These are phyloP conservation scores for Maudiozyma saulgeensis DNA, from an alignment of 805 yeast species.

Conservation along the genomic window DNA sequence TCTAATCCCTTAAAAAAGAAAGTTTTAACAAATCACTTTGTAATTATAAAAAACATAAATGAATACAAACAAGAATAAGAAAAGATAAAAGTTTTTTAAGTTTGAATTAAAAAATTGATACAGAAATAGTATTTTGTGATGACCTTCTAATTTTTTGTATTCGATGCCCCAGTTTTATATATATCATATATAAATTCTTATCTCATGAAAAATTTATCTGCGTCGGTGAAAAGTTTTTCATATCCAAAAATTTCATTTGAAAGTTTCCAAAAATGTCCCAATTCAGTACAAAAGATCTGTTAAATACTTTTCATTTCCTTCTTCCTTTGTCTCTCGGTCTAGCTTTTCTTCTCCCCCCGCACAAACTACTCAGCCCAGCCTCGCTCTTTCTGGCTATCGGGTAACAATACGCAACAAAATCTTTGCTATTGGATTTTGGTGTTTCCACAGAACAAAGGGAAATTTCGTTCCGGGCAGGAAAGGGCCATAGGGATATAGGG, in stretches of 20 bases:
- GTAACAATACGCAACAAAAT: too few relatives aligned
- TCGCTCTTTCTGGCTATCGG: too few relatives aligned
- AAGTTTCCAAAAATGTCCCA: not conserved
- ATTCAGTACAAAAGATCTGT: not conserved
- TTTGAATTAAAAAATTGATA: not conserved
- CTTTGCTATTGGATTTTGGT: too few relatives aligned
- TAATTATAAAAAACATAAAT: not conserved
- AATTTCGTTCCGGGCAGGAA: too few relatives aligned
- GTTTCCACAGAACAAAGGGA: too few relatives aligned
- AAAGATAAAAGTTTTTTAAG: not conserved
- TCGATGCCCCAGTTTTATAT: not conserved
- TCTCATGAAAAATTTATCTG: constrained; percentile 1
- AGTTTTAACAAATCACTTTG: too few relatives aligned
- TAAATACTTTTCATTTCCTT: not conserved
- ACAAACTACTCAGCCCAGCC: too few relatives aligned
- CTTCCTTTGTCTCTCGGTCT: too few relatives aligned
- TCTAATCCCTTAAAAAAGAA: too few relatives aligned
- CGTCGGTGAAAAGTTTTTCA: constrained; percentile 9
- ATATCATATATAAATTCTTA: not conserved
- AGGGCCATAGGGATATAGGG: too few relatives aligned
- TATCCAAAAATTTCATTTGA: not conserved
- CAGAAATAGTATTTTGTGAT: not conserved
- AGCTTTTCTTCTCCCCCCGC: too few relatives aligned
- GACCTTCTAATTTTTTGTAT: not conserved
- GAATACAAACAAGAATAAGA: not conserved